phyloP scores from a whole-genome alignment of 306 rosid species.

The Malus orientalis region DNA sequence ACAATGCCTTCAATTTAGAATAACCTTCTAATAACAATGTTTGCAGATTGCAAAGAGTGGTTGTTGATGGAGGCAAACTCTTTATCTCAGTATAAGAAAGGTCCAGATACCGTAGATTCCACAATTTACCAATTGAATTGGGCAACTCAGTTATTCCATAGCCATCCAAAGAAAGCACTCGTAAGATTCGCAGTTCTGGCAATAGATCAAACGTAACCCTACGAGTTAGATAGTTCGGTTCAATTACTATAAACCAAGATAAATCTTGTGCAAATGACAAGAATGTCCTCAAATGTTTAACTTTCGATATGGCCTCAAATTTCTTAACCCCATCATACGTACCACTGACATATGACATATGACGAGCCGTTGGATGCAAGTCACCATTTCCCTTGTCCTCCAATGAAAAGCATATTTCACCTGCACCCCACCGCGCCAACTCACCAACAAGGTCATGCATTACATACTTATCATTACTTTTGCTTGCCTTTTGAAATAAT shows the following conservation, averaged over 20 bases:
- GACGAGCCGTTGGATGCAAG: not conserved
- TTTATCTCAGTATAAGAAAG: not conserved
- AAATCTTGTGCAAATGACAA: too few species aligned
- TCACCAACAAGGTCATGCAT: constrained; percentile 44
- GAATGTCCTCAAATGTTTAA: not conserved
- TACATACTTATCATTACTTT: not conserved
- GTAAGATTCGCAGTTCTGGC: not conserved
- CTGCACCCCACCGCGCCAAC: constrained; percentile 13
- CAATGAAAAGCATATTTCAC: not conserved
- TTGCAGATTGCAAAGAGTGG: constrained; percentile 26
- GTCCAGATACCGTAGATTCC: constrained; percentile 21
- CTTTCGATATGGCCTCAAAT: not conserved
- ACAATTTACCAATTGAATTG: not conserved
- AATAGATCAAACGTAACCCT: not conserved
- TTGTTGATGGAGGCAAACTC: constrained; percentile 8
- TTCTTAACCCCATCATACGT: not conserved
- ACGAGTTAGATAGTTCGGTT: not conserved
- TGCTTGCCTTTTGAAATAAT: constrained; percentile 11
- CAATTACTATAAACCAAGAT: too few species aligned
- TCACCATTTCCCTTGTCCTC: not conserved
- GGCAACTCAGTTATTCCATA: constrained; percentile 3
- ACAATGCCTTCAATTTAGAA: not conserved
- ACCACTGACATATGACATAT: constrained; percentile 1
- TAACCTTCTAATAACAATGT: constrained; percentile 17
- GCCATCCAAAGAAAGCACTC: constrained; percentile 8